Evolutionary conservation across 345 rosid genomes (phyloP), one percentile per base, ranked within the genome.

Genomic region (Eucalyptus polyanthemos): DNA sequence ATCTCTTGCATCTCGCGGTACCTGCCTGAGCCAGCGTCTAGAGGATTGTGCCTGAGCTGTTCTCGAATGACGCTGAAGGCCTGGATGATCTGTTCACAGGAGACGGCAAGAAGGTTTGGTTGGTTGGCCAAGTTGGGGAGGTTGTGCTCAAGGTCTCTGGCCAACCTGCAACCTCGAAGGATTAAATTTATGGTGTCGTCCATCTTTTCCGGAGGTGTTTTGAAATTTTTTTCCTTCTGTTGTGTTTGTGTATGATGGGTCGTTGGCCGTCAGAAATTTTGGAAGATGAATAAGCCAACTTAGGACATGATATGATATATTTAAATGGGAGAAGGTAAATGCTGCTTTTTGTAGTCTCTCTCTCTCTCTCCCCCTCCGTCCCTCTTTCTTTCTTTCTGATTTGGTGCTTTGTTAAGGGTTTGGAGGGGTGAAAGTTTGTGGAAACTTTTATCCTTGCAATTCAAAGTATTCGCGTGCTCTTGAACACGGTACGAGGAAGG

Each of bases 61-160:
- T 83, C 87, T 86, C 12, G 89, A 51, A 37, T 81, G n/a, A 12
- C 44, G 21, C 13, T 24, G 81, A 90, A 90, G 65, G 40, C 22
- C 13, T 76, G 90, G 4, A 91, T 69, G 65, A 95, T 95, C 27
- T 93, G 92, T 27, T 93, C 94, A n/a, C 95, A 95, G n/a, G 89
- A 91, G 13, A 56, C 88, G 10, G 93, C 44, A 50, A 94, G 85
- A 62, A 60, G 42, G 14, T 90, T 92, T 45, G 93, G 94, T 56
- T 89, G 94, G 80, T 44, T 88, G 85, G 88, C 89, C 45, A 86
- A 37, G 89, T 86, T 81, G 60, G 87, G 92, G 62, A 95, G 92
- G 90, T 62, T 92, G 14, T 93, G 81, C 90, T 95, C 95, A n/a
- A 96, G 94, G 7, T 92, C 94, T 44, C 88, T 90, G 22, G 94